A percentile compares a stretch with the other conserved stretches of the same genome.
Evolutionary conservation across 176 grass and related monocot genomes (phyloP).

Genomic region (maize (Zea mays)): Zm-B73-REFERENCE-NAM-5.0 NC_050096.1:223145001-223145500

Average conservation of each 20-base stretch:
- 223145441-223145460: slow-evolving; percentile 64
- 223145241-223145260: slow-evolving; percentile 37
- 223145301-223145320: slow-evolving; percentile 74
- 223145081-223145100: slow-evolving; percentile 58
- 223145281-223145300: slow-evolving; percentile 59
- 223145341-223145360: slow-evolving; percentile 63
- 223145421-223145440: slow-evolving; percentile 73
- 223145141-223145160: slow-evolving; percentile 12
- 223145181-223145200: slow-evolving; percentile 58
- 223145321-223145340: slow-evolving; percentile 50
- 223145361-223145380: slow-evolving; percentile 83
- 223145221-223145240: slow-evolving; percentile 10
- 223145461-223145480: slow-evolving; percentile 18
- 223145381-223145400: slow-evolving; percentile 69
- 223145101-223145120: slow-evolving; percentile 35
- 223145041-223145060: slow-evolving; percentile 1
- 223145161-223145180: slow-evolving; percentile 16
- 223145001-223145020: background rate
- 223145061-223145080: slow-evolving; percentile 51
- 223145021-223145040: background rate
- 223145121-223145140: slow-evolving; percentile 9
- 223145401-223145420: slow-evolving; percentile 52
- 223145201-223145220: slow-evolving; percentile 44
- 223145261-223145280: slow-evolving; percentile 26
- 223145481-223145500: slow-evolving; percentile 20